Evolutionary conservation across 1,139 yeast species (phyloP).

Genomic region (Blastobotrys apis): DNA sequence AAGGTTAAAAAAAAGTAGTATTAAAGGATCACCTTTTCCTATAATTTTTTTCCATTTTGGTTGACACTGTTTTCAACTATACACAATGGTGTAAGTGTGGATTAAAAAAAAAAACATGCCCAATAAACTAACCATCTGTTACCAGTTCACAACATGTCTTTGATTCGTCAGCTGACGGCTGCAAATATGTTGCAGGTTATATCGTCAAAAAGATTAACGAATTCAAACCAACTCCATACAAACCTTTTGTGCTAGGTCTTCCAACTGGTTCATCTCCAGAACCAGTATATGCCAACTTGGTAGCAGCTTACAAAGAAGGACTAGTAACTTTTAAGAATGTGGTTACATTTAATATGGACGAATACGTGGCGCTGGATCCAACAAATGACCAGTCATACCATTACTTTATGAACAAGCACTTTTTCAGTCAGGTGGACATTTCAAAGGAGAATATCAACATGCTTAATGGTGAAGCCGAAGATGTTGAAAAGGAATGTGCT

Average conservation of each 20-base stretch:
- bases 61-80: neutral
- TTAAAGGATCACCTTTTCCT: too few relatives aligned
- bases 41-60: neutral
- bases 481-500: slow-evolving; percentile 47
- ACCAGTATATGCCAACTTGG: slow-evolving; percentile 49
- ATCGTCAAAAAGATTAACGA: slow-evolving; percentile 45
- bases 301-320: slow-evolving; percentile 46
- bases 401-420: slow-evolving; percentile 56
- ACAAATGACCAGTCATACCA: slow-evolving; percentile 53
- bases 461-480: slow-evolving; percentile 49
- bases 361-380: slow-evolving; percentile 51
- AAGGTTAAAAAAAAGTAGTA: too few relatives aligned
- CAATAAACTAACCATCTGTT: too few relatives aligned
- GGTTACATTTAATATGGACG: slow-evolving; percentile 62
- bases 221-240: slow-evolving; percentile 45
- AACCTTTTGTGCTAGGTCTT: slow-evolving; percentile 56
- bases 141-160: slow-evolving; percentile 16
- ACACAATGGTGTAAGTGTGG: neutral
- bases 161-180: slow-evolving; percentile 38
- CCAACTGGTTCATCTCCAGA: slow-evolving; percentile 69
- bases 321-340: slow-evolving; percentile 50
- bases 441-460: slow-evolving; percentile 53
- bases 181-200: slow-evolving; percentile 48
- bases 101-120: too few relatives aligned
- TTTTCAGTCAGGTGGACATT: slow-evolving; percentile 57